These are phyloP conservation scores for Royoungia palumana DNA, from an alignment of 768 basidiomycete species.

Conservation along the genomic window DNA sequence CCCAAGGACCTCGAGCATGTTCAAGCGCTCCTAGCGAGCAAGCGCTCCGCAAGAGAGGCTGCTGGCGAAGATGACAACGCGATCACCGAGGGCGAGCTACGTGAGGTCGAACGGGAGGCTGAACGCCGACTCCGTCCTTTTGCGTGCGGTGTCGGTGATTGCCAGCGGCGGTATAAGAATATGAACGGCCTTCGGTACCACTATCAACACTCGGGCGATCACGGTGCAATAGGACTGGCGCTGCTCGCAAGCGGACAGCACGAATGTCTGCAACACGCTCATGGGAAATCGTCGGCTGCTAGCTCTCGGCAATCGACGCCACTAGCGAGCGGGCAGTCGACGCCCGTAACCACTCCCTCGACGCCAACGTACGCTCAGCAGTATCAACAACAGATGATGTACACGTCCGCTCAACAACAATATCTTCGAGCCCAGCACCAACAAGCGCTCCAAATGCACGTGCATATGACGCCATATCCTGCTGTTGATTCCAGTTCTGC, in stretches of 20 bases:
- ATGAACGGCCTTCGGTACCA: constrained; percentile 98
- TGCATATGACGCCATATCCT: constrained; percentile 23
- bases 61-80: constrained; percentile 40
- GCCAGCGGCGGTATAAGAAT: constrained; percentile 90
- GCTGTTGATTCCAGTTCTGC: constrained; percentile 9
- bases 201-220: constrained; percentile 95
- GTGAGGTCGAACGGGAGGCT: constrained; percentile 79
- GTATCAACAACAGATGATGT: constrained; percentile 38
- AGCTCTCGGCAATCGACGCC: constrained; percentile 34
- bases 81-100: constrained; percentile 59
- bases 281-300: constrained; percentile 29
- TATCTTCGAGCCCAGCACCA: constrained; percentile 35
- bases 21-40: constrained; percentile 60
- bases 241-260: constrained; percentile 76
- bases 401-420: constrained; percentile 36
- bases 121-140: constrained; percentile 81
- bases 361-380: constrained; percentile 33
- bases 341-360: constrained; percentile 28
- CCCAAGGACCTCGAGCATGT: constrained; percentile 81
- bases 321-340: constrained; percentile 30
- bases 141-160: constrained; percentile 86
- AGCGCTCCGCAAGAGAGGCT: constrained; percentile 39
- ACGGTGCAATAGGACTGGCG: constrained; percentile 84
- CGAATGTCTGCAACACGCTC: constrained; percentile 43
- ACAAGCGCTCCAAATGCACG: constrained; percentile 31